phyloP scores from a whole-genome alignment of 352 stramenopile genomes.

The Lagenidium sp. region DNA sequence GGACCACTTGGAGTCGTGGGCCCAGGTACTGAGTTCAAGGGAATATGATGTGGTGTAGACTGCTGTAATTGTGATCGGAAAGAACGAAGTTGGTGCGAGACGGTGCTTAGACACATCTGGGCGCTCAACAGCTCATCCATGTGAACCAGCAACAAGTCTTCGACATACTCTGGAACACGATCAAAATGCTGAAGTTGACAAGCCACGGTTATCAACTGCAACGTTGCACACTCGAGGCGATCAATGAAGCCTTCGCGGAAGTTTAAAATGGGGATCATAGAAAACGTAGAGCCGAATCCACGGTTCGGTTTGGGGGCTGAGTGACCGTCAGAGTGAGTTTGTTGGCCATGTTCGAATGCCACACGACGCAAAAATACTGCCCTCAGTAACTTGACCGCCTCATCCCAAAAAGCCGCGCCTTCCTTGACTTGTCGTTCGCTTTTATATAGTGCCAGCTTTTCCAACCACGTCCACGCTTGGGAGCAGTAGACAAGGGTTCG shows the following conservation, averaged over 20 bases:
- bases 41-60: constrained; percentile 14
- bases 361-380: constrained; percentile 72
- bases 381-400: constrained; percentile 66
- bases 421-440: constrained; percentile 71
- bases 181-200: constrained; percentile 78
- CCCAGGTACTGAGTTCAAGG: constrained; percentile 12
- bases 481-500: constrained; percentile 48
- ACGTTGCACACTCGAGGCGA: constrained; percentile 50
- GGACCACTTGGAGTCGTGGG: constrained; percentile 19
- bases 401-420: constrained; percentile 66
- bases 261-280: constrained; percentile 71
- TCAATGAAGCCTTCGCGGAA: constrained; percentile 73
- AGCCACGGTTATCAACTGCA: constrained; percentile 59
- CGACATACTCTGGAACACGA: constrained; percentile 62
- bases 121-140: constrained; percentile 72
- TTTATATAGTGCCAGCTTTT: constrained; percentile 70
- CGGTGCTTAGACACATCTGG: constrained; percentile 59
- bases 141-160: constrained; percentile 52
- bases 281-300: constrained; percentile 29
- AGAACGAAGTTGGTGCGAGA: constrained; percentile 58
- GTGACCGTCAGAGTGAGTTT: constrained; percentile 11
- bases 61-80: constrained; percentile 51
- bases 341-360: constrained; percentile 39
- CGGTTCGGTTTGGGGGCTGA: constrained; percentile 1
- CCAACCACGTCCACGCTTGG: constrained; percentile 74